Evolutionary conservation across 352 stramenopile genomes (phyloP), one percentile per base, ranked within the genome.

Genomic region (Globisporangium orthogonon): DNA sequence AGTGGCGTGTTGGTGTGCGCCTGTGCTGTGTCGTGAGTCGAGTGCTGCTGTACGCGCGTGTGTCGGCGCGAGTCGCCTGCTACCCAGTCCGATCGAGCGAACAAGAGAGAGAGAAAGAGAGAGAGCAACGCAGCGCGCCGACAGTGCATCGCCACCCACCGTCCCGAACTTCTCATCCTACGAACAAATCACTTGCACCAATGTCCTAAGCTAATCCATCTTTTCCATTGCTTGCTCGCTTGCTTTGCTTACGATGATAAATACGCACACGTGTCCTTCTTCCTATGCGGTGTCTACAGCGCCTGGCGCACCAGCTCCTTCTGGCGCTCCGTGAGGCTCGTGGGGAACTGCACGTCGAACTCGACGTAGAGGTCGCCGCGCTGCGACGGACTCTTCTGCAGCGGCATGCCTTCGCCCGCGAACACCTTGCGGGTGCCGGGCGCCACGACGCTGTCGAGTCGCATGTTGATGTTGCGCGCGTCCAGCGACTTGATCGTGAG

Each of bases 281-380:
- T 5, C 9, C 33, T 5, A 37, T 5, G 9, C 33, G 33, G 33
- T 9, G 9, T 13, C 37, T 88, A 94, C 43, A 92, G 51, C 23
- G 76, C 80, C 61, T 94, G 78, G 13, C 79, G 84, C 9, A 94
- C 58, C 40, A 90, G 62, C 23, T 73, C 73, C 58, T 89, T 89
- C 66, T 94, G 84, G 40, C 56, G 60, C 40, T 90, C 69, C 0
- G 72, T 89, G n/a, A 99, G 78, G 5, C 74, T 76, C 18, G 89
- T 83, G 4, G 97, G 97, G 67, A 99, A 98, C 62, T 98, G 91
- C 29, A 99, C 95, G 56, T 98, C 89, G 69, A 98, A 98, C 50
- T 97, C 97, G 43, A 99, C 89, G 58, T 95, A 92, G 13, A 99
- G 69, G 61, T 98, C 95, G 41, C 96, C 96, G 59, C 89, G 96